phyloP scores from a whole-genome alignment of 2,329 filamentous ascomycete species.

The Colletotrichum gloeosporioides region DNA sequence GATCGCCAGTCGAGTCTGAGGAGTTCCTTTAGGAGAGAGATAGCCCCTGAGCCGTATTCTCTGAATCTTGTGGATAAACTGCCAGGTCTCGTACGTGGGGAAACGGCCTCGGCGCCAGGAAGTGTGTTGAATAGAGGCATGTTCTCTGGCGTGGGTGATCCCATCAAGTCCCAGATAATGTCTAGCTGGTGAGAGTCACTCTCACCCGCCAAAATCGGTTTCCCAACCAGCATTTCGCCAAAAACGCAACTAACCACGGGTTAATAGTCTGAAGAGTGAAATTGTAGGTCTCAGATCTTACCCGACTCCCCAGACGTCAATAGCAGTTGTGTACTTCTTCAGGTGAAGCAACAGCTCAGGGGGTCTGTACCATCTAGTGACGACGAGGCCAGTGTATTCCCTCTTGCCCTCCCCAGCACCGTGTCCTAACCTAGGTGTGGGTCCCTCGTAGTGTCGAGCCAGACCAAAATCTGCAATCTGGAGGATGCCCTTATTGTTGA shows the following conservation, averaged over 20 bases:
- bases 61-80: conserved; percentile 78
- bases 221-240: conserved; percentile 94
- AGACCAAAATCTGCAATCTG: conserved; percentile 98
- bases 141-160: conserved; percentile 83
- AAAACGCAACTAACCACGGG: conserved; percentile 78
- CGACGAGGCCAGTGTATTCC: conserved; percentile 96
- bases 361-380: conserved; percentile 96
- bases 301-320: conserved; percentile 98
- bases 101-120: conserved; percentile 80
- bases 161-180: conserved; percentile 92
- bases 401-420: conserved; percentile 84
- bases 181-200: conserved; percentile 90
- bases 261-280: conserved; percentile 23
- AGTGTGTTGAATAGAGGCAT: conserved; percentile 92
- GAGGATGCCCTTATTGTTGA: conserved; percentile 90
- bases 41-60: conserved; percentile 74
- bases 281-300: conserved; percentile 47
- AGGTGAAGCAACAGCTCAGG: conserved; percentile 90
- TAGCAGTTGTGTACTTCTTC: conserved; percentile 92
- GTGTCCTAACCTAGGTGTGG: conserved; percentile 74
- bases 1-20: conserved; percentile 88
- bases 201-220: conserved; percentile 89
- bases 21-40: conserved; percentile 82
- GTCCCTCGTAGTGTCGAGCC: conserved; percentile 90
- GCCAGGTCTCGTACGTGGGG: conserved; percentile 63